A percentile compares a stretch with the other conserved stretches of the same genome.
Evolutionary conservation across 129 eudicot species (phyloP).

Genomic region (Sambucus nigra): DNA sequence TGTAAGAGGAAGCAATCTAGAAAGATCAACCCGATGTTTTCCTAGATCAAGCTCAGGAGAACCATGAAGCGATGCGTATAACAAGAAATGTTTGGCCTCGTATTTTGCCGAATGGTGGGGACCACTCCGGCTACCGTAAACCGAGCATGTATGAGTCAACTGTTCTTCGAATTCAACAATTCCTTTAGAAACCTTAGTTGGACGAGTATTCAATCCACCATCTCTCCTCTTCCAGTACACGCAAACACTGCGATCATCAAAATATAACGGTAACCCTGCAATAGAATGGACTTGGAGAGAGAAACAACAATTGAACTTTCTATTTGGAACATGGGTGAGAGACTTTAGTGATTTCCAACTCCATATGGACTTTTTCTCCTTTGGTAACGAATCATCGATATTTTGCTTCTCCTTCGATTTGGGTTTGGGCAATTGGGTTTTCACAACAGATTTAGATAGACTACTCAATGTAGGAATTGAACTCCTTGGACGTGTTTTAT

Average conservation of each 20-base stretch:
- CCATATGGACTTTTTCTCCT: slow-evolving; percentile 81
- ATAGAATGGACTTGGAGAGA: slow-evolving; percentile 73
- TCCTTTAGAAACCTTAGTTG: slow-evolving; percentile 48
- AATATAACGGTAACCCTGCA: slow-evolving; percentile 50
- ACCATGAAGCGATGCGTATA: slow-evolving; percentile 51
- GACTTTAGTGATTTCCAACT: slow-evolving; percentile 86
- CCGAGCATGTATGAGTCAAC: slow-evolving; percentile 47
- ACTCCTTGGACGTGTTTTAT: slow-evolving; percentile 33
- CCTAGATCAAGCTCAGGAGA: slow-evolving; percentile 75
- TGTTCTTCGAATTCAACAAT: slow-evolving; percentile 63
- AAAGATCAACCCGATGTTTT: slow-evolving; percentile 76
- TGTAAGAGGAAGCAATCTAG: slow-evolving; percentile 82
- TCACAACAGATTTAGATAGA: slow-evolving; percentile 38
- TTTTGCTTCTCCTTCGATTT: slow-evolving; percentile 28
- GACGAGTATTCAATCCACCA: slow-evolving; percentile 48
- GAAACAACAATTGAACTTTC: slow-evolving; percentile 67
- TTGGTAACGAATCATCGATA: slow-evolving; percentile 29
- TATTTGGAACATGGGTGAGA: slow-evolving; percentile 48
- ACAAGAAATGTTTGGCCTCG: slow-evolving; percentile 71
- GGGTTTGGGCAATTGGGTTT: slow-evolving; percentile 23
- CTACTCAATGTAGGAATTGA: slow-evolving; percentile 32
- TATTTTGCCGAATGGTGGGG: slow-evolving; percentile 79
- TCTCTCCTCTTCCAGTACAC: slow-evolving; percentile 90
- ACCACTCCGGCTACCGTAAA: slow-evolving; percentile 76
- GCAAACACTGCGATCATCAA: slow-evolving; percentile 37